phyloP scores from a whole-genome alignment of 345 rosid genomes.

The Arabidopsis suecica region DNA sequence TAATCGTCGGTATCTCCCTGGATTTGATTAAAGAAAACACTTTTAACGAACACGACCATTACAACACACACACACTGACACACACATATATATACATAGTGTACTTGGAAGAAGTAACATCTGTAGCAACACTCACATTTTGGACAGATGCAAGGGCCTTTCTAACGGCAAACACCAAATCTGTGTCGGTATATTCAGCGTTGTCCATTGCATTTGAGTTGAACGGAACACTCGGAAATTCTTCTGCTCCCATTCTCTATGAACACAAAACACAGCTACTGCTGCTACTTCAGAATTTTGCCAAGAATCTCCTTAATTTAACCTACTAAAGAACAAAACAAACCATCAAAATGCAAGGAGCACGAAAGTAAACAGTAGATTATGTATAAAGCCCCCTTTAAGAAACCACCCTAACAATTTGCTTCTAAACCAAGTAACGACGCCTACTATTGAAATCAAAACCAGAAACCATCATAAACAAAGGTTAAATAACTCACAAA shows the following conservation, averaged over 20 bases:
- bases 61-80: background rate
- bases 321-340: constrained; percentile 2
- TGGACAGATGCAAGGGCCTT: constrained; percentile 54
- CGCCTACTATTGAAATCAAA: background rate
- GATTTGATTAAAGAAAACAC: constrained; percentile 6
- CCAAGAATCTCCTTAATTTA: background rate
- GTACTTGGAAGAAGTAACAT: background rate
- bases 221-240: constrained; percentile 14
- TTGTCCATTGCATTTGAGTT: constrained; percentile 42
- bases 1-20: constrained; percentile 65
- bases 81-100: background rate
- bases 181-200: constrained; percentile 50
- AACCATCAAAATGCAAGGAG: background rate
- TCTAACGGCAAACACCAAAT: constrained; percentile 54
- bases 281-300: background rate
- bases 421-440: background rate
- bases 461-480: background rate
- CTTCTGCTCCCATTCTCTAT: constrained; percentile 43
- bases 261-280: background rate
- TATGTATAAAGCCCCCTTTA: background rate
- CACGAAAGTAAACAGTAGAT: background rate
- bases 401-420: background rate
- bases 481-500: background rate
- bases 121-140: constrained; percentile 39
- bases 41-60: background rate